Base-by-base conservation (phyloP, 225 moss, liverwort and hornwort genomes). In the Thuidium tamariscinum region DNA sequence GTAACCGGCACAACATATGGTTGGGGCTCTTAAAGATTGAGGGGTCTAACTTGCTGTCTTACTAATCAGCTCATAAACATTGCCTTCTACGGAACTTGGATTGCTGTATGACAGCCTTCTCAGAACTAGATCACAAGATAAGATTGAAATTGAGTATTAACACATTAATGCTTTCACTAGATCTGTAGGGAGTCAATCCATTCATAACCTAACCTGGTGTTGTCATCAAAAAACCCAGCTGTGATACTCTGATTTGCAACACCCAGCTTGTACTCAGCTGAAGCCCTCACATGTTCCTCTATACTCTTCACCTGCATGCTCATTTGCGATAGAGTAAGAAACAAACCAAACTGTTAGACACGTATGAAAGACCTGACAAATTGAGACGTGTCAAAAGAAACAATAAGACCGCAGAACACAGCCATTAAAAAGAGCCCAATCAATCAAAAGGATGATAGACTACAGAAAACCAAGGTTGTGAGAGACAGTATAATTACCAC, bases 161-260 rank as follows among this genome's bases (percentile, higher is more conserved):
- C 39, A 66, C 20, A 86, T 44, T 36, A 37, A 76, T 23, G 46
- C 25, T 72, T 52, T 51, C 57, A 37, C n/a, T 77, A 63, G 17
- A 74, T 76, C 32, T 63, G 46, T 34, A 76, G 62, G 52, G 46
- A 87, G 46, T 68, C 51, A 80, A 82, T 44, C 27, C 10, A 29
- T 73, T 49, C 76, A 44, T 80, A 16, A 79, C 80, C 87, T 27
- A 78, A 97, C 99, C 99, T 99, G 84, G 99, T 99, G 46, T 99
- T 96, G 59, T 99, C 99, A 88, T 99, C 99, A 85, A 99, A 99
- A 89, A 99, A 99, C 2, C 99, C 99, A 88, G 99, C 99, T 52
- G 99, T 99, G 65, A 99, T 99, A 88, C 99, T 99, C 89, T 99
- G 99, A 87, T 99, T 99, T 29, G 99, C 99, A 62, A 99, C 99